Evolutionary conservation across 2,329 filamentous ascomycete genomes (phyloP).

Genomic region (Parascedosporium putredinis): DNA sequence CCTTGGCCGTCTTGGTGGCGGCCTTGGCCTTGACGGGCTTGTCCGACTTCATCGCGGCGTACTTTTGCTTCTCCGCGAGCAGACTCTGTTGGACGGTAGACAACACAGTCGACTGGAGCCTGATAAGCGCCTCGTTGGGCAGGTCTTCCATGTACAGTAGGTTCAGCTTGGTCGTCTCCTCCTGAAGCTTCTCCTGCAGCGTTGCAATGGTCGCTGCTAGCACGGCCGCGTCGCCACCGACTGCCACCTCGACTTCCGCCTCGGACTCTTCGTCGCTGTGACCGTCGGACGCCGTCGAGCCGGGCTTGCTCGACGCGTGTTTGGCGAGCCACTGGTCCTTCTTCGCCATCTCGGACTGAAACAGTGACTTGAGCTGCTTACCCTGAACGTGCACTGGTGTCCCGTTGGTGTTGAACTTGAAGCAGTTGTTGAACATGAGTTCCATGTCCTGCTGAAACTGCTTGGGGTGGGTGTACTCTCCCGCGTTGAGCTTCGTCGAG

Average conservation of each 20-base stretch:
- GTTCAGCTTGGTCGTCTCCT: conserved; percentile 49
- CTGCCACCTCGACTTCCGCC: conserved; percentile 50
- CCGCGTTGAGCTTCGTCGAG: conserved; percentile 61
- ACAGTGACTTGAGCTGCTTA: conserved; percentile 62
- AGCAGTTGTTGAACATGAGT: conserved; percentile 82
- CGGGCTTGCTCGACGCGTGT: conserved; percentile 46
- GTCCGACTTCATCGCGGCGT: conserved; percentile 42
- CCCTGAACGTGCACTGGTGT: conserved; percentile 66
- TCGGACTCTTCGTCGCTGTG: conserved; percentile 60
- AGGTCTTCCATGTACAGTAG: conserved; percentile 39
- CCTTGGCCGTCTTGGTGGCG: conserved; percentile 49
- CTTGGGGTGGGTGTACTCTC: conserved; percentile 70
- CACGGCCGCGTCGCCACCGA: conserved; percentile 28
- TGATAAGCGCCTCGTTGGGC: conserved; percentile 40
- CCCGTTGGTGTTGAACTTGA: conserved; percentile 70
- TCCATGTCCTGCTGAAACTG: conserved; percentile 79
- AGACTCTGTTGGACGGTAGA: conserved; percentile 60
- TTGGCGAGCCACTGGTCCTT: conserved; percentile 75
- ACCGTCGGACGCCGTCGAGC: conserved; percentile 50
- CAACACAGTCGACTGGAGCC: conserved; percentile 51
- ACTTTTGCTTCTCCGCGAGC: conserved; percentile 58
- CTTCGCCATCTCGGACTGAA: conserved; percentile 63
- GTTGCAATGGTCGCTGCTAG: conserved; percentile 38
- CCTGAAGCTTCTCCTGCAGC: conserved; percentile 39
- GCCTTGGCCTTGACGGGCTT: conserved; percentile 46